Evolutionary conservation across 2,329 filamentous ascomycete genomes (phyloP), one percentile per base, ranked within the genome.

Genomic region (Talaromyces funiculosus): DNA sequence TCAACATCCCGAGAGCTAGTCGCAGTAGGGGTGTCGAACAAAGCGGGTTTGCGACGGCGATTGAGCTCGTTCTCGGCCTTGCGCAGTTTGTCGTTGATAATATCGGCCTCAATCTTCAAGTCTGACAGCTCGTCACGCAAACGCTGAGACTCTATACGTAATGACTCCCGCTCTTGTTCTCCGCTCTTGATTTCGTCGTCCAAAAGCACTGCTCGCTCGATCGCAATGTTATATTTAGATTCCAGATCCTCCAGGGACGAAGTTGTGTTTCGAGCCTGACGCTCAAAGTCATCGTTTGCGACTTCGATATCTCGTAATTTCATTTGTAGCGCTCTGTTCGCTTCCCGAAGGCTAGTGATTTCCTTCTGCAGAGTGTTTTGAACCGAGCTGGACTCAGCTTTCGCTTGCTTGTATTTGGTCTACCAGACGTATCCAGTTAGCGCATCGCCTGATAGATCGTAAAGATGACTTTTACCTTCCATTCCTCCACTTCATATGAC

Each of bases 221-320:
- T 95, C 4, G 92, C 86, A 60, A 95, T 85, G 73, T 97, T 97
- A 76, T 94, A 97, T 76, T 97, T 99, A 64, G 90, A 93, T 77
- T 99, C 94, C 75, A 99, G 82, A 72, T 99, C 94, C 77, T 99
- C 94, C 64, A 97, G 84, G 55, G 93, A 97, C 47, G 92, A 97
- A 37, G 91, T 92, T 29, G 93, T 97, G 75, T 97, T 94, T 68
- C 94, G 87, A 67, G 94, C 93, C 78, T 97, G 93, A 66, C 92
- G 87, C 80, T 99, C 94, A 72, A 93, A 97, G 75, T 99, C 94
- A 80, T 99, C 94, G 78, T 97, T 99, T 73, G 90, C 91, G 59
- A 99, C 94, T 77, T 99, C 94, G 68, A 93, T 96, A 74, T 99
- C 94, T 67, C 94, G 88, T 61, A 99, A 80, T 75, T 84, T 90